Conservation (phyloP, 495 filamentous ascomycete species). For the Penicillium coprophilum region DNA sequence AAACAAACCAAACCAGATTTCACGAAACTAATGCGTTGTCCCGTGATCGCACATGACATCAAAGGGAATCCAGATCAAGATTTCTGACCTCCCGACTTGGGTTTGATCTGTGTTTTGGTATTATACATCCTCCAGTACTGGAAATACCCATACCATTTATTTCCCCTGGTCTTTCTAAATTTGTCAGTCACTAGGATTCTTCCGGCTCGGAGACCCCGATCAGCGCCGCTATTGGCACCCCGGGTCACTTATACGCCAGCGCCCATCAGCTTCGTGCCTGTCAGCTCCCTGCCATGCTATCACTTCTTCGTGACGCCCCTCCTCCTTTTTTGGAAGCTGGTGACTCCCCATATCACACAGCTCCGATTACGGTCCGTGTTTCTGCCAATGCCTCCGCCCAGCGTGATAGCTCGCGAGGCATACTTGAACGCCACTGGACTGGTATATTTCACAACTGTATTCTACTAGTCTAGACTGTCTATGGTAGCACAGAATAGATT, state of each 20-base stretch:
- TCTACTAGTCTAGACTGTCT: neutral
- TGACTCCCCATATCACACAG: conserved; percentile 16
- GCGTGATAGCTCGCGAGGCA: conserved; percentile 3
- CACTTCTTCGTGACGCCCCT: conserved; percentile 12
- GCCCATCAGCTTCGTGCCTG: conserved; percentile 28
- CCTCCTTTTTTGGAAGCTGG: conserved; percentile 11
- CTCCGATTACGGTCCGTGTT: conserved; percentile 14
- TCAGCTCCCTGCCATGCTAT: conserved; percentile 22
- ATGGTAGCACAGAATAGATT: neutral
- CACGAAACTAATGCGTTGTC: conserved; percentile 29
- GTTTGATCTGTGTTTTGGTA: conserved; percentile 2
- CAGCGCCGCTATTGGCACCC: conserved; percentile 31
- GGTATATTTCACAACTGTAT: neutral
- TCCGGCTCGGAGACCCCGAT: conserved; percentile 22
- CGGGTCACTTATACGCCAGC: conserved; percentile 17
- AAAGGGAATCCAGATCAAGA: conserved; percentile 6
- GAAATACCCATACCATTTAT: conserved; percentile 26
- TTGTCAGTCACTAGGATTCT: conserved; percentile 17
- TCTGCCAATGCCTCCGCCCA: neutral
- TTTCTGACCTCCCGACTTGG: neutral
- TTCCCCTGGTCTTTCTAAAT: conserved; percentile 9
- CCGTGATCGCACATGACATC: conserved; percentile 26
- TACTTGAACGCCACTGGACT: neutral
- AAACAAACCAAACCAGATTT: conserved; percentile 25
- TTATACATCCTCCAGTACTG: conserved; percentile 13